phyloP scores from a whole-genome alignment of 495 filamentous ascomycete species.

The Letharia columbiana region DNA sequence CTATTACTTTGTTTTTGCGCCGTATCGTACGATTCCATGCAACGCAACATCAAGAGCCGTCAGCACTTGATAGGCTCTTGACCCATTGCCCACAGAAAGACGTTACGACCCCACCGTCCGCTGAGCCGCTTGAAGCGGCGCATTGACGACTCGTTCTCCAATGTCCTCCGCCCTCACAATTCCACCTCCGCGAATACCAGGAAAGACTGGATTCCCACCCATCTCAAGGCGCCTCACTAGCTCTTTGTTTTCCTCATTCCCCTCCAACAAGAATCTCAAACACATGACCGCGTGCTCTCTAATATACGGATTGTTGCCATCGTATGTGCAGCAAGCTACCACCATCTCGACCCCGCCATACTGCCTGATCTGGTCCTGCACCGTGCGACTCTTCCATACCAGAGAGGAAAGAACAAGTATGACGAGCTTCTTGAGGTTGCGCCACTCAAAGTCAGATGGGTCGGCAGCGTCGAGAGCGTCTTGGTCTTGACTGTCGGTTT shows the following conservation, averaged over 20 bases:
- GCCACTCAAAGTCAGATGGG: conserved; percentile 77
- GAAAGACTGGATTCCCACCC: conserved; percentile 18
- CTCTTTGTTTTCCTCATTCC: conserved; percentile 68
- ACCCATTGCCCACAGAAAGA: conserved; percentile 37
- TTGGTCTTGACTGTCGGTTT: conserved; percentile 38
- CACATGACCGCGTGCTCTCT: conserved; percentile 87
- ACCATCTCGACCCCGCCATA: conserved; percentile 76
- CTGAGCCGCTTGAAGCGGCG: neutral
- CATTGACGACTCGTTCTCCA: neutral
- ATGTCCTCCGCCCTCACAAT: conserved; percentile 7
- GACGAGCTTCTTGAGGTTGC: conserved; percentile 84
- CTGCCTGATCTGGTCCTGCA: conserved; percentile 76
- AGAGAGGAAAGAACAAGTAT: conserved; percentile 79
- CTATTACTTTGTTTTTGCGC: neutral
- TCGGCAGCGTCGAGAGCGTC: conserved; percentile 41
- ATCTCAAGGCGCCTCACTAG: conserved; percentile 61
- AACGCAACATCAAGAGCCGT: conserved; percentile 14
- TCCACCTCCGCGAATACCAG: conserved; percentile 21
- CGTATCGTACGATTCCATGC: neutral
- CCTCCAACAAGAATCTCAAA: conserved; percentile 80
- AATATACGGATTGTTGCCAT: conserved; percentile 83
- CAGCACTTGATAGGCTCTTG: conserved; percentile 45
- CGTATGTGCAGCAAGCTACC: conserved; percentile 77
- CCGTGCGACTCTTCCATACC: conserved; percentile 66
- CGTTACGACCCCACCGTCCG: neutral